Evolutionary conservation across 768 basidiomycete species (phyloP), one percentile per base, ranked within the genome.

Genomic region (Tricholoma matsutake): DNA sequence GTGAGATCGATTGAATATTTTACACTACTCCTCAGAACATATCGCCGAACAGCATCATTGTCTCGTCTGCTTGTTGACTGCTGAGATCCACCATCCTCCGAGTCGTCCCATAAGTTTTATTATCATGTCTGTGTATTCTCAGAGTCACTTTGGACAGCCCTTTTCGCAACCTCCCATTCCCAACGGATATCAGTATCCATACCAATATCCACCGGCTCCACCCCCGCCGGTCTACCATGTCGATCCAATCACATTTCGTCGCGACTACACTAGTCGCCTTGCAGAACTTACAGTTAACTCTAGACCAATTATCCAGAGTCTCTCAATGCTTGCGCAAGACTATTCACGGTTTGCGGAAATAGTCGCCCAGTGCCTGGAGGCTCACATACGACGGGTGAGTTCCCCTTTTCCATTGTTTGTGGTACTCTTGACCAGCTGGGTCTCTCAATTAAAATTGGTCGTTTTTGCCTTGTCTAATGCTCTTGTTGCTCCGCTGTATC

Each of bases 271-370:
- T 58, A 72, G 77, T 43, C 86, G 91, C 63, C 86, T 97, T 58
- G 78, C 84, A 68, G 86, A 88, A 64, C 88, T 99, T 64, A 92
- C 87, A 56, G 88, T 95, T 81, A 99, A 98, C 77, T 96, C 95
- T 66, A 88, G 95, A 69, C 90, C 94, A 9, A 86, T 97, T 63
- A 99, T 99, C 65, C 94, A 97, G 77, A 84, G 83, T 62, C 76
- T 99, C 14, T 98, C 97, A 34, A 87, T 95, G 83, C 84, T 92
- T 66, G 96, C 97, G 57, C 91, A 94, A 76, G 91, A 96, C 58
- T 89, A 91, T 72, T 75, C 83, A 39, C 84, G 89, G 45, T 92
- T 86, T 76, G 85, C 88, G 58, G 86, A 88, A 57, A 85, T 92
- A 63, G 90, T 96, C 25, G 86, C 86, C 1, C 85, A 92, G 64